Evolutionary conservation across 257 asterid species (phyloP), one percentile per base, ranked within the genome.

Genomic region (Thymus quinquecostatus): DNA sequence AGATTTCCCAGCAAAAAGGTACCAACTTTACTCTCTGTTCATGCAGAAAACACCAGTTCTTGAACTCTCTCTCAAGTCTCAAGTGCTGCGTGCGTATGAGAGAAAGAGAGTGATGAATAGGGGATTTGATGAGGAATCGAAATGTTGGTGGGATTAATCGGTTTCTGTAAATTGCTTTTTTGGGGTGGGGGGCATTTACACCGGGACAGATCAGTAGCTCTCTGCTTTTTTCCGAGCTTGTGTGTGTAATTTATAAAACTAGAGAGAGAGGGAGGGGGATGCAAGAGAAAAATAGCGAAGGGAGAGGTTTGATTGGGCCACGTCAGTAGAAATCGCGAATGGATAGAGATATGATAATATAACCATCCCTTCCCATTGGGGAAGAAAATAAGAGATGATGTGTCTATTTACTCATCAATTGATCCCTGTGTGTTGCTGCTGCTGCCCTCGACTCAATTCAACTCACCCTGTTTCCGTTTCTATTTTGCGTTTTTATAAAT

Each of bases 271-370:
- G 21, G 28, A 48, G 45, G n/a, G n/a, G 21, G 14, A 64, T 59
- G 66, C 5, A 8, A 53, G 61, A 29, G 73, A 63, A 47, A 55
- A 4, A 64, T 12, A 50, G 59, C 49, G 77, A 58, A 71, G 53
- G 38, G 72, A 66, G 28, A 2, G 41, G 3, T 80, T 44, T 69
- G 67, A 82, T 87, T 89, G 85, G 90, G 72, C 92, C 92, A 87
- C 84, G 78, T 75, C 38, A 74, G 76, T 72, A 56, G 84, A 80
- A 81, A 84, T 87, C 89, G 73, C 77, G 65, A 62, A 64, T 57
- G 90, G 95, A 87, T 84, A 84, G 85, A 75, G 82, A 77, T 43
- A 61, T 77, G 93, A 82, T 84, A 72, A 84, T 77, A 50, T 33
- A 56, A 66, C 9, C 57, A 48, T 34, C 40, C 14, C 43, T 12